Conservation (phyloP, 331 rosid genomes). For the Telfairia occidentalis region DNA sequence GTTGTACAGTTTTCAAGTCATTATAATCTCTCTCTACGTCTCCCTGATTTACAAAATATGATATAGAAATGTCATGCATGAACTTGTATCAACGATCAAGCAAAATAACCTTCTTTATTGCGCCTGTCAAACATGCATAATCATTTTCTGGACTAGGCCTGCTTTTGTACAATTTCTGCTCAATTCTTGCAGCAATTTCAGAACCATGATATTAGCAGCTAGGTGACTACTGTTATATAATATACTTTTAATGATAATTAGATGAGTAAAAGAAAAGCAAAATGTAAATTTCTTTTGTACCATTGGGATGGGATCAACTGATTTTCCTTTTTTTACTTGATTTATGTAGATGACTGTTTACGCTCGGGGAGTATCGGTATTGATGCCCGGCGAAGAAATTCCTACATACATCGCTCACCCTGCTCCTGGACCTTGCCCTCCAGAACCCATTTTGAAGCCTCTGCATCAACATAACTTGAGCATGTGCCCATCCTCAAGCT, state of each 20-base stretch:
- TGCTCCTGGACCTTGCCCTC: conserved; percentile 38
- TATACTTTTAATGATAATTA: not conserved
- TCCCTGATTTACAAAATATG: not conserved
- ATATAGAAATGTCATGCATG: not conserved
- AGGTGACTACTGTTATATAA: not conserved
- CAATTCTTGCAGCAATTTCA: not conserved
- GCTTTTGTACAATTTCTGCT: not conserved
- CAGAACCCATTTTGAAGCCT: conserved; percentile 31
- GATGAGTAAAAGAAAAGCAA: conserved; percentile 3
- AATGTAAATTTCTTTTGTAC: not conserved
- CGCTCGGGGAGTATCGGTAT: conserved; percentile 42
- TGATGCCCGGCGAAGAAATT: conserved; percentile 59
- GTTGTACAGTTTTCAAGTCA: not conserved
- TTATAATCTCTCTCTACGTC: not conserved
- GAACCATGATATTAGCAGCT: conserved; percentile 7
- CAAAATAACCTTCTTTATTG: not conserved
- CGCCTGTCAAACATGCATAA: conserved; percentile 3
- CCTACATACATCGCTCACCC: conserved; percentile 67
- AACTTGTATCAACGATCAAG: not conserved
- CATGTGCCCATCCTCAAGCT: conserved; percentile 8
- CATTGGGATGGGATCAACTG: not conserved
- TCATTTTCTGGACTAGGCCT: not conserved
- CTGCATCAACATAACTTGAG: conserved; percentile 20
- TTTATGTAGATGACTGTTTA: conserved; percentile 35
- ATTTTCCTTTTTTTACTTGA: not conserved